A percentile compares a stretch with the other conserved stretches of the same genome.
phyloP scores from a whole-genome alignment of 2,329 filamentous ascomycete species.

The Sporothrix mexicana region DNA sequence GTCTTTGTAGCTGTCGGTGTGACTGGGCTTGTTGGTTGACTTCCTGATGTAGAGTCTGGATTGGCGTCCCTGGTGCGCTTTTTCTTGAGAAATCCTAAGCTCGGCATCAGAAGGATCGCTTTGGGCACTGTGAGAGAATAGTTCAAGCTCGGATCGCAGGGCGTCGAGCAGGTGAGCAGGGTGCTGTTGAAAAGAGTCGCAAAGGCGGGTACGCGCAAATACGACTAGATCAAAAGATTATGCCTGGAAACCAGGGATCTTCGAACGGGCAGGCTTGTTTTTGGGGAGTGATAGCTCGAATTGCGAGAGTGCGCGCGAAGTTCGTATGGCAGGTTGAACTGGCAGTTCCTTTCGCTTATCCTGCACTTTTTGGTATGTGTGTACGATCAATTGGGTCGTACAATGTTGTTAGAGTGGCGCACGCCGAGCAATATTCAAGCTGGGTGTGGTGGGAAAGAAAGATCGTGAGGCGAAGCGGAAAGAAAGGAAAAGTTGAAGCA shows the following conservation, averaged over 20 bases:
- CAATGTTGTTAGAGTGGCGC: neutral
- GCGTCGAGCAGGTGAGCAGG: neutral
- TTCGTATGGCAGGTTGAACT: neutral
- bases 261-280: neutral
- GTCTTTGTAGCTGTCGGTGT: conserved; percentile 63
- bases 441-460: neutral
- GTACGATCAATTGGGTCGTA: neutral
- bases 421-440: neutral
- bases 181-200: neutral
- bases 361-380: neutral
- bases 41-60: conserved; percentile 70
- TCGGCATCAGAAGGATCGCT: conserved; percentile 71
- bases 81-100: conserved; percentile 95
- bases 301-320: neutral
- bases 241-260: neutral
- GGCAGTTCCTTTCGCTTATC: neutral
- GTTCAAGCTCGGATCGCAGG: conserved; percentile 17
- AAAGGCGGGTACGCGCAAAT: conserved; percentile 5
- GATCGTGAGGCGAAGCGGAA: neutral
- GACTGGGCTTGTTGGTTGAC: conserved; percentile 67
- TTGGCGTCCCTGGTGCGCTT: conserved; percentile 94
- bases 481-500: neutral
- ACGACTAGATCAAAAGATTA: neutral
- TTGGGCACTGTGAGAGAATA: neutral
- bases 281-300: neutral